These are phyloP conservation scores for Phalaenopsis equestris DNA, from an alignment of 106 monocot genomes.

Conservation along the genomic window DNA sequence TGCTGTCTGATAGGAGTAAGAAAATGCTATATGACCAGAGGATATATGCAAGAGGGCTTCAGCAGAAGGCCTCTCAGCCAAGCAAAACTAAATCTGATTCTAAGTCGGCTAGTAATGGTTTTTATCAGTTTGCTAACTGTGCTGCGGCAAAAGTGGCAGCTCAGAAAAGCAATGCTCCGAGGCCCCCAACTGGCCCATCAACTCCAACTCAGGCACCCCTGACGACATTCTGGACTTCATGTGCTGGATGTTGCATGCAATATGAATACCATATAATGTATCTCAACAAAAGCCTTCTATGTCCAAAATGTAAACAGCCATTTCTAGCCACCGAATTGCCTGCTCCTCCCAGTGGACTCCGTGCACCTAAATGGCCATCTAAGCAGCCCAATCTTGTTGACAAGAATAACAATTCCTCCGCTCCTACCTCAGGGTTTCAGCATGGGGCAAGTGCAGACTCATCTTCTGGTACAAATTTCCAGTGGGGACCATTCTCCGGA, in stretches of 20 bases:
- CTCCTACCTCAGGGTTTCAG: background rate
- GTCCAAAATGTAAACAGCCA: conserved; percentile 36
- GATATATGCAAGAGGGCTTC: conserved; percentile 11
- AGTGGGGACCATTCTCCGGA: conserved; percentile 9
- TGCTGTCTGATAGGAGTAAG: conserved; percentile 21
- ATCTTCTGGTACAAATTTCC: background rate
- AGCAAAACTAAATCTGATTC: background rate
- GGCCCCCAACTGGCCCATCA: conserved; percentile 3
- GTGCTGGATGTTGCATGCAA: conserved; percentile 43
- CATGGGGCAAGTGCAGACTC: conserved; percentile 4
- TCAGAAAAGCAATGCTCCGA: background rate
- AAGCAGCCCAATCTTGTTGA: conserved; percentile 9
- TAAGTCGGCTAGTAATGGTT: conserved; percentile 7
- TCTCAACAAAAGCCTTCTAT: conserved; percentile 46
- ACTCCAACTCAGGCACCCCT: conserved; percentile 1
- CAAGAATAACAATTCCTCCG: conserved; percentile 4
- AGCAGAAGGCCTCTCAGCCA: background rate
- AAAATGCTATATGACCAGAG: conserved; percentile 15
- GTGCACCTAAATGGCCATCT: conserved; percentile 1
- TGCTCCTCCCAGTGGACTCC: background rate
- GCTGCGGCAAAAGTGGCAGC: background rate
- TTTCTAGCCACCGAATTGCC: conserved; percentile 27
- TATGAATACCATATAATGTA: conserved; percentile 48
- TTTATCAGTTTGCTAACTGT: conserved; percentile 1
- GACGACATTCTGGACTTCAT: conserved; percentile 48